Percentiles rank a stretch among this genome's conserved stretches.
Evolutionary conservation across 805 yeast species (phyloP).

Genomic region (Hanseniaspora hatyaiensis): DNA sequence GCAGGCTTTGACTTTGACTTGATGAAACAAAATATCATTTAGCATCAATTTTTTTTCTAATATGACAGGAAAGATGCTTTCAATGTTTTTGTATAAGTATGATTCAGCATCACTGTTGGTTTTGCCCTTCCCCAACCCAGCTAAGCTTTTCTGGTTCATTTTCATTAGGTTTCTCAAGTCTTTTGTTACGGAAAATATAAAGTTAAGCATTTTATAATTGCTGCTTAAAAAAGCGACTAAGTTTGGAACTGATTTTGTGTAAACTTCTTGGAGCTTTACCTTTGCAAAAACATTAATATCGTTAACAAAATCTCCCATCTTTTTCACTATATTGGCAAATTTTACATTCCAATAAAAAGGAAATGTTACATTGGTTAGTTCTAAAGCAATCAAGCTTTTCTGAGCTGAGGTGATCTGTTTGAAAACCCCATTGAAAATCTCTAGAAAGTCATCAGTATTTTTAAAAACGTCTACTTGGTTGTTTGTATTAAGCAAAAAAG

Average conservation of each 20-base stretch:
- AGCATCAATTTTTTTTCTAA: neutral
- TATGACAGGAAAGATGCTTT: slow-evolving; percentile 7
- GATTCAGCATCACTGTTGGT: neutral
- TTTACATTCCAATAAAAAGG: neutral
- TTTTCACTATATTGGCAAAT: neutral
- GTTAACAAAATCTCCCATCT: neutral
- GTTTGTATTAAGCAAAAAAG: neutral
- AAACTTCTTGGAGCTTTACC: neutral
- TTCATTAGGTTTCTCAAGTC: neutral
- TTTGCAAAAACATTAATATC: neutral
- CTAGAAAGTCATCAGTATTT: neutral
- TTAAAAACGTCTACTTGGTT: neutral
- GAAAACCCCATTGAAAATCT: neutral
- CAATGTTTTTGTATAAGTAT: neutral
- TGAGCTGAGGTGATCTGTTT: neutral
- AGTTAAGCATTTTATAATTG: neutral
- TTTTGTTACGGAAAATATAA: slow-evolving; percentile 3
- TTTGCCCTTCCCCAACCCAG: neutral
- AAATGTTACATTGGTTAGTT: neutral
- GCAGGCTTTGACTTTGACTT: slow-evolving; percentile 45
- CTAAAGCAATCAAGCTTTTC: neutral
- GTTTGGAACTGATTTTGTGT: neutral
- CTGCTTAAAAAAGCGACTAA: neutral
- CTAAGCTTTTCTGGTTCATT: slow-evolving; percentile 7
- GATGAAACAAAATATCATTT: neutral